Conservation (phyloP, 2,329 filamentous ascomycete species). For the Westerdykella sp. region DNA sequence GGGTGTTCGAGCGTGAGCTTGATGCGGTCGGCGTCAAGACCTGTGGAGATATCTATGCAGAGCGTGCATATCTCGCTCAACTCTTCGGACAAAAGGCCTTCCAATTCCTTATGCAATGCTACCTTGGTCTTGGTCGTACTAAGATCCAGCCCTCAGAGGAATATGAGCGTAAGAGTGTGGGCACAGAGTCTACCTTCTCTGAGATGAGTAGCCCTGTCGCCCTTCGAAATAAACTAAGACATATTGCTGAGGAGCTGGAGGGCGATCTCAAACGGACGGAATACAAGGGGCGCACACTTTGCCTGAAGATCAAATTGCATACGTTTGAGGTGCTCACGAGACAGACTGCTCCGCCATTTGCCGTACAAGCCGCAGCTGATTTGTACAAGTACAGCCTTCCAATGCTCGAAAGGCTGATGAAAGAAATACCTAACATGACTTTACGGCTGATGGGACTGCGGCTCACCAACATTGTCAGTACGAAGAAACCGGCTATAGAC, state of each 20-base stretch:
- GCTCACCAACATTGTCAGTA: conserved; percentile 80
- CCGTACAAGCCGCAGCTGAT: conserved; percentile 69
- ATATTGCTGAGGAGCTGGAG: conserved; percentile 78
- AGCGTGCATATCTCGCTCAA: conserved; percentile 65
- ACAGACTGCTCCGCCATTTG: conserved; percentile 67
- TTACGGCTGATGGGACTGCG: conserved; percentile 82
- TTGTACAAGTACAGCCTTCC: conserved; percentile 75
- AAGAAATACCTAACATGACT: conserved; percentile 72
- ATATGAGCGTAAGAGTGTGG: conserved; percentile 86
- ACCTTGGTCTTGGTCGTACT: conserved; percentile 81
- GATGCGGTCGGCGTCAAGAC: conserved; percentile 80
- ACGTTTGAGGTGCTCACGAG: conserved; percentile 88
- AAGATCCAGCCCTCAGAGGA: conserved; percentile 80
- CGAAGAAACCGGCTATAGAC: conserved; percentile 64
- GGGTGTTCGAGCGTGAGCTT: conserved; percentile 87
- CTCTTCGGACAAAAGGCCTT: conserved; percentile 91
- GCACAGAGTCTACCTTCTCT: conserved; percentile 85
- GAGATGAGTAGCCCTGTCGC: conserved; percentile 66
- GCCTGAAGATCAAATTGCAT: conserved; percentile 88
- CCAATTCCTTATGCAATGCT: conserved; percentile 75
- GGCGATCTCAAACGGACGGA: conserved; percentile 73
- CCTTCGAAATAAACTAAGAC: conserved; percentile 70
- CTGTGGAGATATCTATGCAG: conserved; percentile 77
- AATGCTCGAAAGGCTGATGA: conserved; percentile 76
- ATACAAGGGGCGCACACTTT: conserved; percentile 84